These are phyloP conservation scores for Trifolium subterraneum DNA, from an alignment of 306 rosid species.

Conservation along the genomic window DNA sequence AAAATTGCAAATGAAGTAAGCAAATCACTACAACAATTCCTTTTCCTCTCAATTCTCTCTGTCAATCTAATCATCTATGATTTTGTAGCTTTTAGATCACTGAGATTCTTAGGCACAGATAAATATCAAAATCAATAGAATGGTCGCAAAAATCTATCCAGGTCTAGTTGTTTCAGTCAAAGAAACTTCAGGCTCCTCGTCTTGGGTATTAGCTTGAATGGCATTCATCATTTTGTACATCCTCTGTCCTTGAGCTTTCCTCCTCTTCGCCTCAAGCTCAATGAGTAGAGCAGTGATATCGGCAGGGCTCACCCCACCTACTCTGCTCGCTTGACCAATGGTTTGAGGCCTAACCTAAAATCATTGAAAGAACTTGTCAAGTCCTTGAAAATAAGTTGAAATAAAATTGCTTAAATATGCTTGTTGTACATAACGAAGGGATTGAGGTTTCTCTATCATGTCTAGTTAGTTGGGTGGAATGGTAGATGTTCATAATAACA, in stretches of 20 bases:
- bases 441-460: constrained; percentile 3
- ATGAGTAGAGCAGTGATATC: constrained; percentile 91
- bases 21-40: constrained; percentile 1
- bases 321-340: constrained; percentile 95
- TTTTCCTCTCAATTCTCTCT: constrained; percentile 20
- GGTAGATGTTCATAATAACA: constrained; percentile 2
- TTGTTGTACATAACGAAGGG: neutral
- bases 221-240: constrained; percentile 62
- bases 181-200: constrained; percentile 52
- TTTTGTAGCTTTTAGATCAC: constrained; percentile 24
- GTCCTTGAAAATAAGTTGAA: constrained; percentile 20
- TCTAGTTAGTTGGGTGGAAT: neutral
- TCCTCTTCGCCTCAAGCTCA: constrained; percentile 76
- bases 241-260: constrained; percentile 69
- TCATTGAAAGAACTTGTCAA: constrained; percentile 22
- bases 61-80: constrained; percentile 22
- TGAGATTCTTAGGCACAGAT: constrained; percentile 23
- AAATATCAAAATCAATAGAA: constrained; percentile 39
- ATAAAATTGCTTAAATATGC: neutral
- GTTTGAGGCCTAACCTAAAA: constrained; percentile 64
- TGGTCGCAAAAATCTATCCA: constrained; percentile 40
- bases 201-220: constrained; percentile 48
- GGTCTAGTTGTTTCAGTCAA: constrained; percentile 60
- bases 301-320: constrained; percentile 98
- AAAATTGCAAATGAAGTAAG: constrained; percentile 14